Percentiles rank a stretch among this genome's conserved stretches.
These are phyloP conservation scores for Mucuna pruriens DNA, from an alignment of 306 rosid species.

Conservation along the genomic window DNA sequence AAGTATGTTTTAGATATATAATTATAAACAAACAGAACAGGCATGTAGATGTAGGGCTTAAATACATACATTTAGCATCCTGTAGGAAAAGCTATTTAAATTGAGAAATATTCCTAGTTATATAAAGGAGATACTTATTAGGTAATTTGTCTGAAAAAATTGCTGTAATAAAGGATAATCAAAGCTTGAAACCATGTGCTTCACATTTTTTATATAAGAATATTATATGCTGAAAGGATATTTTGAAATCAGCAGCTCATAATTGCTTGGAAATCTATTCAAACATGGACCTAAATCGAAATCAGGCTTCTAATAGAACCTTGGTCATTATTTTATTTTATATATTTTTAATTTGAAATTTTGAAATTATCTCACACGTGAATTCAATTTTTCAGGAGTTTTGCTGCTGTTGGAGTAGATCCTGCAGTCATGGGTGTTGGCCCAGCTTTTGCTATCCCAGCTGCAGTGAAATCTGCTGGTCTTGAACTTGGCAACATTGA, in stretches of 20 bases:
- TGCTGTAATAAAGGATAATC: not conserved
- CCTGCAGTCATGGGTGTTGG: conserved; percentile 96
- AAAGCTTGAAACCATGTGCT: not conserved
- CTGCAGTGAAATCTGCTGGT: conserved; percentile 90
- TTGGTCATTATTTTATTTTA: not conserved
- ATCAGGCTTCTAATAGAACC: not conserved
- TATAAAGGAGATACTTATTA: not conserved
- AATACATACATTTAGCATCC: not conserved
- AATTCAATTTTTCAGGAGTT: conserved; percentile 68
- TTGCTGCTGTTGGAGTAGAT: conserved; percentile 91
- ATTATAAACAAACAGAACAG: not conserved
- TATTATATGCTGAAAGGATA: not conserved
- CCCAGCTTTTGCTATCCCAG: conserved; percentile 91
- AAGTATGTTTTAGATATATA: not conserved
- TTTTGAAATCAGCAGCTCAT: not conserved
- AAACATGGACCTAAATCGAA: not conserved
- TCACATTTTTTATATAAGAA: conserved; percentile 1
- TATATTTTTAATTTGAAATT: not conserved
- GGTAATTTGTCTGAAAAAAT: not conserved
- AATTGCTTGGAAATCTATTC: not conserved
- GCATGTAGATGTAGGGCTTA: conserved; percentile 9
- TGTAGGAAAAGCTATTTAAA: not conserved
- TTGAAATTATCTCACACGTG: not conserved
- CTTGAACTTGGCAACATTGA: conserved; percentile 73
- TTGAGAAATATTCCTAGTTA: not conserved